Evolutionary conservation across 495 filamentous ascomycete genomes (phyloP).

Genomic region (Penicillium salamii): DNA sequence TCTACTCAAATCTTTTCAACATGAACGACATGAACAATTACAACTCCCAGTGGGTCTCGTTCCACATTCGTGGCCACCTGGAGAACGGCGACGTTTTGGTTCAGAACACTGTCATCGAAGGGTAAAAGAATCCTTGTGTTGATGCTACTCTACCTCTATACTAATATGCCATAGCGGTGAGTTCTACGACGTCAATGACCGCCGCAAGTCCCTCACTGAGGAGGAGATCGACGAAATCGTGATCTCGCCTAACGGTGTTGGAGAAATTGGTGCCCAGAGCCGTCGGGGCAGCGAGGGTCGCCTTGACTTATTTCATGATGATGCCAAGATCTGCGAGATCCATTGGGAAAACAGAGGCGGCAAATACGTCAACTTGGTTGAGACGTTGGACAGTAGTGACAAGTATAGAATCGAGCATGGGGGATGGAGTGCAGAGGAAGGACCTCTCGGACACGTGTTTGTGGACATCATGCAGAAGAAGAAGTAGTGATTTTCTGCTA

Average conservation of each 20-base stretch:
- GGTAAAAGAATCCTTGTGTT: constrained; percentile 12
- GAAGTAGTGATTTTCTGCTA: constrained; percentile 14
- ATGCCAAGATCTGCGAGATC: constrained; percentile 39
- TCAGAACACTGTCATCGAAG: constrained; percentile 33
- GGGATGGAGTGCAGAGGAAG: constrained; percentile 36
- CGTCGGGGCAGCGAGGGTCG: constrained; percentile 39
- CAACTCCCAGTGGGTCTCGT: constrained; percentile 35
- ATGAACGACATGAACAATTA: constrained; percentile 17
- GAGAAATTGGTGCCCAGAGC: constrained; percentile 35
- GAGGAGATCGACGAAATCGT: constrained; percentile 35
- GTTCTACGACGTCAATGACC: constrained; percentile 28
- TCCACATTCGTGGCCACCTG: constrained; percentile 40
- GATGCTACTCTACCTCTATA: background rate
- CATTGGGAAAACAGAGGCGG: constrained; percentile 40
- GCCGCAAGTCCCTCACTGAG: constrained; percentile 31
- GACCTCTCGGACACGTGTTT: constrained; percentile 39
- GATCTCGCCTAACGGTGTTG: constrained; percentile 32
- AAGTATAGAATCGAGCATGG: constrained; percentile 33
- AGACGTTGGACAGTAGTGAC: constrained; percentile 28
- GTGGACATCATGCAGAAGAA: constrained; percentile 27
- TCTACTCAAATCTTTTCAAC: background rate
- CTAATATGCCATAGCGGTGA: constrained; percentile 26
- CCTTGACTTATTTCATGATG: constrained; percentile 36
- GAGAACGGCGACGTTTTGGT: constrained; percentile 29
- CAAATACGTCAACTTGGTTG: constrained; percentile 26